Percentiles rank a stretch among this genome's conserved stretches.
Evolutionary conservation across 1,139 yeast genomes (phyloP).

Genomic region (Nakaseomyces delphensis): DNA sequence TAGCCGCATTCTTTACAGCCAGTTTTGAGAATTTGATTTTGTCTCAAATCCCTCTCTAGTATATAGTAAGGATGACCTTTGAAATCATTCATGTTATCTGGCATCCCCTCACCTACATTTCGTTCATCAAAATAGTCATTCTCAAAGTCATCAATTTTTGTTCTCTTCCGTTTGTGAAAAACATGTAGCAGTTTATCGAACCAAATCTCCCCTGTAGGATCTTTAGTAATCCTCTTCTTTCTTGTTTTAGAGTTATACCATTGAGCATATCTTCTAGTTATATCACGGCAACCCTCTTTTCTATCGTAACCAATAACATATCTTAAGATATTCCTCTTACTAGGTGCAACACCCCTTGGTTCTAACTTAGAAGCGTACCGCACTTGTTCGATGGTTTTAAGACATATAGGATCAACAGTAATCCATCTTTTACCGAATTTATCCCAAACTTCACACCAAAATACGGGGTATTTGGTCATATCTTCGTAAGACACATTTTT

Average conservation of each 20-base stretch:
- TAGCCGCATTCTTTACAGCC: constrained; percentile 60
- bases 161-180: constrained; percentile 31
- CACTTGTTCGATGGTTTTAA: constrained; percentile 61
- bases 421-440: constrained; percentile 63
- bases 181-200: constrained; percentile 35
- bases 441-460: constrained; percentile 96
- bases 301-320: constrained; percentile 75
- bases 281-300: constrained; percentile 61
- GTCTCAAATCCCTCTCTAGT: constrained; percentile 61
- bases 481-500: constrained; percentile 8
- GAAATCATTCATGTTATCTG: constrained; percentile 73
- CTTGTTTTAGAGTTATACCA: constrained; percentile 66
- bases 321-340: constrained; percentile 49
- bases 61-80: constrained; percentile 84
- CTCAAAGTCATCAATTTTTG: constrained; percentile 58
- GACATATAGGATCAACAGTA: constrained; percentile 72
- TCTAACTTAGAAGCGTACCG: constrained; percentile 57
- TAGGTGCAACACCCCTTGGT: constrained; percentile 53
- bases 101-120: constrained; percentile 76
- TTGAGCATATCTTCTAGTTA: constrained; percentile 73
- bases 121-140: constrained; percentile 58
- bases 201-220: constrained; percentile 56
- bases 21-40: constrained; percentile 65
- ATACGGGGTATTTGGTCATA: constrained; percentile 48
- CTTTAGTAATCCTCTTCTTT: constrained; percentile 59